These are phyloP conservation scores for Cladophialophora carrionii DNA, from an alignment of 2,329 filamentous ascomycete species.

Conservation along the genomic window DNA sequence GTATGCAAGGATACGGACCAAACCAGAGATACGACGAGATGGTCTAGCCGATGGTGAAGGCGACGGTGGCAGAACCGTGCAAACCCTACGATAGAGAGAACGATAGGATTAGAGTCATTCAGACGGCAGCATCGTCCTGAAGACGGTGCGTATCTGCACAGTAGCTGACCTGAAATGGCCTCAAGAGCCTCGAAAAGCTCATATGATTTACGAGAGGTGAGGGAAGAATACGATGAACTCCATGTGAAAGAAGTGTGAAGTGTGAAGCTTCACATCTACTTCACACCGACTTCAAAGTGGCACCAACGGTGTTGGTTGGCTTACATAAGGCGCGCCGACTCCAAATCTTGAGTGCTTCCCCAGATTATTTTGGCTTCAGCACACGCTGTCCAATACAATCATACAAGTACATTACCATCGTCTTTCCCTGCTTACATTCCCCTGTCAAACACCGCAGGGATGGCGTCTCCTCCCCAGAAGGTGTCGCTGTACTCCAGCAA, in stretches of 20 bases:
- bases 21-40: no score
- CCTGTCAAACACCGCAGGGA: not conserved
- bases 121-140: no score
- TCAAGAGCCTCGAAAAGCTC: not conserved
- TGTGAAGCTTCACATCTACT: no score
- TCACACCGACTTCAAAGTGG: no score
- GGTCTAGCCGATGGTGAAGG: no score
- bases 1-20: no score
- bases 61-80: no score
- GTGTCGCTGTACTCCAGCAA: constrained; percentile 52
- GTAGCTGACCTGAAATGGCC: not conserved
- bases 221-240: not conserved
- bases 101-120: no score
- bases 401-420: not conserved
- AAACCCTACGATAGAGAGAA: no score
- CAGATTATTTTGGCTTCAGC: not conserved
- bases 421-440: not conserved
- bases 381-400: not conserved
- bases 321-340: not conserved
- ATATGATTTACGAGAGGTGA: not conserved
- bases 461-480: constrained; percentile 40
- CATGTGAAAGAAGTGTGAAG: not conserved
- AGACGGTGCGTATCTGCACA: not conserved
- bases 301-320: no score
- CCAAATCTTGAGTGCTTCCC: not conserved